Evolutionary conservation across 257 asterid species (phyloP).

Genomic region (Solanum habrochaites): DNA sequence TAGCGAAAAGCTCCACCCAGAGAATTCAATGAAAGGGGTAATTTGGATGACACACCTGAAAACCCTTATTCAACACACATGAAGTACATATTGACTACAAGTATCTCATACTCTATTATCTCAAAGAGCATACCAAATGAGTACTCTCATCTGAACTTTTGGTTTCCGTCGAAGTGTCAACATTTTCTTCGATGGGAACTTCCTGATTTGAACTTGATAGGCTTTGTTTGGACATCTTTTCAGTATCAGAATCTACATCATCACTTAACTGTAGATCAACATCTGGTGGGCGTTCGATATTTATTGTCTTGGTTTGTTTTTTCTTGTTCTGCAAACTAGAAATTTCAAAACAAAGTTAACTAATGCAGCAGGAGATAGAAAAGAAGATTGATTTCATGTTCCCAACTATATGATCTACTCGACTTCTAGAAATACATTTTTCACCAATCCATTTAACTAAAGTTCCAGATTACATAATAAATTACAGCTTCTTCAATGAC

Average conservation of each 20-base stretch:
- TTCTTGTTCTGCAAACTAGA: conserved; percentile 59
- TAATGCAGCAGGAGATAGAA: neutral
- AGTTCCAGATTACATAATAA: neutral
- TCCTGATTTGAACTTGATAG: conserved; percentile 23
- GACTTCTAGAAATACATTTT: neutral
- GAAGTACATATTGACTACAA: neutral
- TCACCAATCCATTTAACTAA: neutral
- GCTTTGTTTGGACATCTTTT: neutral
- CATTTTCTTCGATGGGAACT: conserved; percentile 4
- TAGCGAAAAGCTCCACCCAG: neutral
- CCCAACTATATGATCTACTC: neutral
- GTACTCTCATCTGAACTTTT: conserved; percentile 18
- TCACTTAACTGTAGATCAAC: conserved; percentile 23
- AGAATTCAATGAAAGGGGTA: neutral
- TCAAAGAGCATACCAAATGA: conserved; percentile 22
- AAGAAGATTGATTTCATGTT: neutral
- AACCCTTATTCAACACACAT: neutral
- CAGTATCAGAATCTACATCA: conserved; percentile 16
- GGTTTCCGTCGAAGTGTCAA: conserved; percentile 17
- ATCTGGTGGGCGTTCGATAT: conserved; percentile 26
- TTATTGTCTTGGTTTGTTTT: conserved; percentile 46
- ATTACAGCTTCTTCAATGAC: neutral
- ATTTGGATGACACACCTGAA: neutral
- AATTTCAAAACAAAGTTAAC: conserved; percentile 3
- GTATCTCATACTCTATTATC: neutral